Evolutionary conservation across 768 basidiomycete genomes (phyloP), one percentile per base, ranked within the genome.

Genomic region (Psilocybe tampanensis): DNA sequence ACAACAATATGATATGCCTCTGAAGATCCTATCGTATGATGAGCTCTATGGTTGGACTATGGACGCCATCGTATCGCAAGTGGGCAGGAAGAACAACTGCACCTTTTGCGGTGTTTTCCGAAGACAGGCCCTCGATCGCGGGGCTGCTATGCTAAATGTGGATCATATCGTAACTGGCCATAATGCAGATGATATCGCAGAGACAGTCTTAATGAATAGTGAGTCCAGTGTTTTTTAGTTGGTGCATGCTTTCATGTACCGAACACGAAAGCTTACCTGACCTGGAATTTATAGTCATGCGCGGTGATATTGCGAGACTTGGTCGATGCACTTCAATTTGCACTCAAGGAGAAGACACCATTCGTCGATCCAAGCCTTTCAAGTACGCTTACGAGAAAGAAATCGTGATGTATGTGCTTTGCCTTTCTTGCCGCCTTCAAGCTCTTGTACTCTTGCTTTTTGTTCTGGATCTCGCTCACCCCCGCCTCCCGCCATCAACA

Each of bases 351-450:
- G 96, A 97, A 70, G 94, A 97, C 66, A 95, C 94, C 1, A 98
- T 98, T 70, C 93, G 88, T 70, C 84, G 97, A 55, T 95, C 92
- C 47, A 99, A 99, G 74, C 97, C 97, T n/a, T 98, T 99, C 82
- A 98, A 98, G 70, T 99, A 98, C 68, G 90, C 94, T 0, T 98
- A 98, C 66, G 97, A 99, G 77, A 99, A 99, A 74, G 97, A 99
- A 75, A 98, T 99, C 29, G 97, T 99, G 60, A 98, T 99, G 97
- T 94, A 63, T 60, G 84, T 72, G 36, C 3, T 23, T 42, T 62
- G 17, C 41, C 34, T 51, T 56, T 48, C 41, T 18, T 56, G 32
- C 19, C 24, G 15, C 34, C 42, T 17, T 49, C 34, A 29, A 24
- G 13, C 39, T 50, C 21, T 24, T 54, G 21, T 13, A 3, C 36